A percentile compares a stretch with the other conserved stretches of the same genome.
These are phyloP conservation scores for Coccinonectria pachysandricola DNA, from an alignment of 2,329 filamentous ascomycete genomes.

Conservation along the genomic window DNA sequence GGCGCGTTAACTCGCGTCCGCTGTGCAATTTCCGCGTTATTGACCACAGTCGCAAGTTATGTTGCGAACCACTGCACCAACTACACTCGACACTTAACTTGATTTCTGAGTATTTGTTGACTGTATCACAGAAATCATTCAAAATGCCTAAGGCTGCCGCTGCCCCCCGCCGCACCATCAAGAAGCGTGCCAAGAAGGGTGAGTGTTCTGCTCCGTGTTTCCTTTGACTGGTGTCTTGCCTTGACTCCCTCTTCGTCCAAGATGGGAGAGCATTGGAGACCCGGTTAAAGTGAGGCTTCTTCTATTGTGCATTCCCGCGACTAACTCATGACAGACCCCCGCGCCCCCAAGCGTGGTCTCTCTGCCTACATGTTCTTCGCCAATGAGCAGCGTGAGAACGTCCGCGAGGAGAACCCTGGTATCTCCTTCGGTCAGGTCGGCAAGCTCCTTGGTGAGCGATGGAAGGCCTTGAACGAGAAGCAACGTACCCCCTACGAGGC, in stretches of 20 bases:
- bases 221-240: no score
- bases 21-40: no score
- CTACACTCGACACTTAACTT: neutral
- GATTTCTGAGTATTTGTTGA: slow-evolving; percentile 13
- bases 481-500: slow-evolving; percentile 90
- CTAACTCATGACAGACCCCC: slow-evolving; percentile 57
- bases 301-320: no score
- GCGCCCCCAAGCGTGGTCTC: slow-evolving; percentile 97
- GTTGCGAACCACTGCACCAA: neutral
- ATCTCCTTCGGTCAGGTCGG: slow-evolving; percentile 98
- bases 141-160: slow-evolving; percentile 50
- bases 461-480: slow-evolving; percentile 93
- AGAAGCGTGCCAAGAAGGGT: slow-evolving; percentile 52
- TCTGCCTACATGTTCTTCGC: slow-evolving; percentile 99
- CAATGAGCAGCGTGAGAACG: slow-evolving; percentile 97
- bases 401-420: slow-evolving; percentile 95
- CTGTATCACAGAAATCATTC: slow-evolving; percentile 21
- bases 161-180: slow-evolving; percentile 42
- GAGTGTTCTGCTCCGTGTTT: no score
- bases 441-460: slow-evolving; percentile 95
- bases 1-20: slow-evolving; percentile 3
- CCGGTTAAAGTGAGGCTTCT: no score
- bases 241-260: no score
- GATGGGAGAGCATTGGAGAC: no score
- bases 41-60: no score